Evolutionary conservation across 108 stramenopile genomes (phyloP), one percentile per base, ranked within the genome.

Genomic region (Epipyxis sp.): DNA sequence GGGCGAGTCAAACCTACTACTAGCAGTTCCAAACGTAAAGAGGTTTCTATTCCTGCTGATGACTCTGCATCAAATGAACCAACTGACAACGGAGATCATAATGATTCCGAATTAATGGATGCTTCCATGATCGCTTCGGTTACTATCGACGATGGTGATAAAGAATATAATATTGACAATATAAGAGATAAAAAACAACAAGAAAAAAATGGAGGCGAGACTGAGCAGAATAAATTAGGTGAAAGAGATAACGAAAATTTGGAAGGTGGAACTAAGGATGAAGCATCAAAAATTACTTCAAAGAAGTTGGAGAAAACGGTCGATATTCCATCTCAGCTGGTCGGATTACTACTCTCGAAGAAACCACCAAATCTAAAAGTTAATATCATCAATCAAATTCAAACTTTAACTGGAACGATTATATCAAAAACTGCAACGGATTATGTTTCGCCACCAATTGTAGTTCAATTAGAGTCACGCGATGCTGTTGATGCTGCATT

Each of bases 321-420:
- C 3, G 35, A 65, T 6, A 65, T 65, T 65, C 61, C 61, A 3
- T 65, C 27, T 25, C 6, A 37, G 30, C 10, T 65, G 34, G 61
- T 65, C 30, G 61, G 61, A 32, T 32, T 65, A 37, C 25, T 65
- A 32, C 61, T 65, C 30, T 29, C 61, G 61, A 65, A 65, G 61
- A 3, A 65, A 65, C 6, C 20, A 16, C 10, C 27, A 13, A 6
- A 16, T 16, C n/a, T n/a, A n/a, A 65, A 65, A 32, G 34, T 37
- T 6, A 32, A 16, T 16, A 65, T 65, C 25, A 65, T 65, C 30
- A 65, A 65, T 37, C 61, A 65, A 32, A 65, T 65, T 37, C 61
- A 65, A 32, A 3, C 6, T 37, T 6, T 6, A 16, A 65, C 61
- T 6, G 30, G 34, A 3, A 65, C 61, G 34, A 65, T 65, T 37